phyloP scores from a whole-genome alignment of 1,284 basidiomycete species.

The Rhizoctonia solani region DNA sequence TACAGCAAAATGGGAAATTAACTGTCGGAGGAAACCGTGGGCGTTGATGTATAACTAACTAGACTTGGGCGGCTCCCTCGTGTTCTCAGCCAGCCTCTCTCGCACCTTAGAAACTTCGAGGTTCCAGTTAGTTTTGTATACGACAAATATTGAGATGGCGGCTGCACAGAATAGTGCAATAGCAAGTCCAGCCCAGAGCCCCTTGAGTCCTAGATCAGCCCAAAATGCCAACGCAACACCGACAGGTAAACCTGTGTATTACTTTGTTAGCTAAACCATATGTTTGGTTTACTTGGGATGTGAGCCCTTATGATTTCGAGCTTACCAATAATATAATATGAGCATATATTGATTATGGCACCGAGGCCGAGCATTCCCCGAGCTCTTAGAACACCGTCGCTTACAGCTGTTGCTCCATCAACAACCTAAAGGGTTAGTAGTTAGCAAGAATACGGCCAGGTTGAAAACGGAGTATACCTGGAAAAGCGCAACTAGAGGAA shows the following conservation, averaged over 20 bases:
- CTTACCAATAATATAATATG: conserved; percentile 38
- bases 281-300: not conserved
- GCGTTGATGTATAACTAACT: not conserved
- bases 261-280: not conserved
- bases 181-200: conserved; percentile 39
- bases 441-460: not conserved
- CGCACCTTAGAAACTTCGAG: conserved; percentile 34
- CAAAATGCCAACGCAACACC: conserved; percentile 33
- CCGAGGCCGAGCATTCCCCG: conserved; percentile 36
- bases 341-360: conserved; percentile 37
- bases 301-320: no score
- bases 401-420: conserved; percentile 20
- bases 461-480: conserved; percentile 53
- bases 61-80: not conserved
- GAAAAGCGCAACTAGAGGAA: conserved; percentile 80
- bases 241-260: conserved; percentile 36
- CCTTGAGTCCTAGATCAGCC: conserved; percentile 32
- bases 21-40: not conserved
- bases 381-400: conserved; percentile 34
- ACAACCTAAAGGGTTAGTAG: not conserved
- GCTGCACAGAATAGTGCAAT: conserved; percentile 32
- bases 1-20: not conserved
- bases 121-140: conserved; percentile 36
- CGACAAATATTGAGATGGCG: conserved; percentile 29
- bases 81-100: conserved; percentile 21